Evolutionary conservation across 441 rosid species (phyloP).

Genomic region (Populus hybrid): DNA sequence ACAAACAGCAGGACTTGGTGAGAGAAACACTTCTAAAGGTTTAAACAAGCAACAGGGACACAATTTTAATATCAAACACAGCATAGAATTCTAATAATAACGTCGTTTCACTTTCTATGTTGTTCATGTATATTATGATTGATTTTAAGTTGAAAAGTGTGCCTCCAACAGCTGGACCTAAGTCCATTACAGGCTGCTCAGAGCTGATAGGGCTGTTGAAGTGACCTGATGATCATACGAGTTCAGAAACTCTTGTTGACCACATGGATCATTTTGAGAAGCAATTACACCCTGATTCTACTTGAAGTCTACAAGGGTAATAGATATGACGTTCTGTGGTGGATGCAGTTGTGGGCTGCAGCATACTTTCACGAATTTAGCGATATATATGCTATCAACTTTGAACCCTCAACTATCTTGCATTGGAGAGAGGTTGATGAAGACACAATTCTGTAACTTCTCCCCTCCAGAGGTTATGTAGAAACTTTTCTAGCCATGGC

Average conservation of each 20-base stretch:
- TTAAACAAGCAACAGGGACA: background rate
- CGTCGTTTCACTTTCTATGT: background rate
- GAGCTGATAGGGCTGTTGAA: constrained; percentile 40
- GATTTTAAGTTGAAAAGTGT: constrained; percentile 9
- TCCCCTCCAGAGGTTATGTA: too few species aligned
- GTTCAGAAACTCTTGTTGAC: constrained; percentile 38
- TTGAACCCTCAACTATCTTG: too few species aligned
- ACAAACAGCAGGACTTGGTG: constrained; percentile 1
- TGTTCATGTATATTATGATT: background rate
- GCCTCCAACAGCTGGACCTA: constrained; percentile 66
- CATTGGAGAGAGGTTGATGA: too few species aligned
- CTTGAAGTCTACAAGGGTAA: constrained; percentile 48
- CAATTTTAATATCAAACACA: background rate
- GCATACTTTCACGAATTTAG: too few species aligned
- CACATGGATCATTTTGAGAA: constrained; percentile 33
- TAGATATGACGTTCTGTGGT: too few species aligned
- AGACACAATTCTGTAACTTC: too few species aligned
- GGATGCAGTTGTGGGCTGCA: too few species aligned
- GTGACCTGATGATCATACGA: constrained; percentile 39
- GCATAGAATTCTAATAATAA: background rate
- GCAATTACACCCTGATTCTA: constrained; percentile 38
- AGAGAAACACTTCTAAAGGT: background rate
- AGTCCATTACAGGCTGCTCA: constrained; percentile 53
- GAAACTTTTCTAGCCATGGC: too few species aligned
- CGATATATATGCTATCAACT: too few species aligned